phyloP scores from a whole-genome alignment of 139 green algal species.

The Chlorella ohadii region DNA sequence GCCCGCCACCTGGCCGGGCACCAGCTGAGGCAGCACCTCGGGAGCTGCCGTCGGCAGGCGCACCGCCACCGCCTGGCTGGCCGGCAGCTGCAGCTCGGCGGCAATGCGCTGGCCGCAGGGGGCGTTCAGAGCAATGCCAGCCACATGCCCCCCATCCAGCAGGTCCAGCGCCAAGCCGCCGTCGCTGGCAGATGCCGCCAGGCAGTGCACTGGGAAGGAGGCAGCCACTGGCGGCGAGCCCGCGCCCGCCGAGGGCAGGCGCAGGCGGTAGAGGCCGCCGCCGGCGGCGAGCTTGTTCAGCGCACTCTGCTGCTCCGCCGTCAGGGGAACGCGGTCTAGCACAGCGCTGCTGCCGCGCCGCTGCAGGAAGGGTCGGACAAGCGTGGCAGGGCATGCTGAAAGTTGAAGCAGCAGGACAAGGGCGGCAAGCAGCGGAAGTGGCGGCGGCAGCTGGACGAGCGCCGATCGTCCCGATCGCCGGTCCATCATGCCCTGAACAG shows the following conservation, averaged over 20 bases:
- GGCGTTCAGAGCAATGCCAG: neutral
- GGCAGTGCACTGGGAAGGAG: conserved; percentile 10
- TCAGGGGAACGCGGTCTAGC: neutral
- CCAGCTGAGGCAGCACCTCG: conserved; percentile 13
- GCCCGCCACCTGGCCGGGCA: neutral
- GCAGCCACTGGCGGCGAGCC: neutral
- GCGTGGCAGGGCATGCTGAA: no score
- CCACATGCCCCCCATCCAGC: neutral
- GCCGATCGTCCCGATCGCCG: no score
- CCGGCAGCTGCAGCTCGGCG: neutral
- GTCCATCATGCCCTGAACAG: no score
- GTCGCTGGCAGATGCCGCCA: neutral
- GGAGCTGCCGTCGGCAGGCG: neutral
- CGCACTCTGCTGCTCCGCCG: neutral
- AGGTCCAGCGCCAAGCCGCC: conserved; percentile 7
- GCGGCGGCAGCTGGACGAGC: no score
- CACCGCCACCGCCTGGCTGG: neutral
- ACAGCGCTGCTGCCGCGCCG: neutral
- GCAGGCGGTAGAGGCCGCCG: conserved; percentile 19
- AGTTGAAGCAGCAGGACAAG: no score
- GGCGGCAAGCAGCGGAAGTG: no score
- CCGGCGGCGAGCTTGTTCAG: neutral
- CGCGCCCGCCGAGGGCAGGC: neutral
- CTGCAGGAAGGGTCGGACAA: no score
- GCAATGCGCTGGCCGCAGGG: neutral